These are phyloP conservation scores for Stropharia rugosoannulata DNA, from an alignment of 768 basidiomycete species.

Conservation along the genomic window DNA sequence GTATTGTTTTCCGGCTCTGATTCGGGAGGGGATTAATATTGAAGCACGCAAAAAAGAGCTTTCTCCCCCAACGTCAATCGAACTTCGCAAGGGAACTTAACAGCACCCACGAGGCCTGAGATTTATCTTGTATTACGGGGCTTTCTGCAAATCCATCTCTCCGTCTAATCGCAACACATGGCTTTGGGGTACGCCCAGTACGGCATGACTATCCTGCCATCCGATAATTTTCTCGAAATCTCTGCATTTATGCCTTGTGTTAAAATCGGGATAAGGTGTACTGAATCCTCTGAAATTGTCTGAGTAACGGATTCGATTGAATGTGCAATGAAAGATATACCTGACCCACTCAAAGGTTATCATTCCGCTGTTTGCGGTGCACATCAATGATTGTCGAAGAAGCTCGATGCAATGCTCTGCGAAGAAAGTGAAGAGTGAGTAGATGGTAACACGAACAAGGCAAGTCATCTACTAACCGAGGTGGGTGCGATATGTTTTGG, in stretches of 20 bases:
- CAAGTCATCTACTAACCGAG: neutral
- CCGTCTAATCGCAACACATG: neutral
- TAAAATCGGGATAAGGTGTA: neutral
- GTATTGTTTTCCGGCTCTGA: too few species aligned
- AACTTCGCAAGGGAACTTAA: too few species aligned
- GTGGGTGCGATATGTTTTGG: conserved; percentile 1
- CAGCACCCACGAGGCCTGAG: too few species aligned
- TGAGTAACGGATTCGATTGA: too few species aligned
- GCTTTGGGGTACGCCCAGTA: conserved; percentile 13
- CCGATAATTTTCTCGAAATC: neutral
- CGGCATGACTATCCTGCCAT: neutral
- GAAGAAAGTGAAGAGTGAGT: neutral
- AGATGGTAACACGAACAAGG: neutral
- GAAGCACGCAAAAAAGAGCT: too few species aligned
- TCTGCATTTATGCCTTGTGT: neutral
- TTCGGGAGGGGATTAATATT: too few species aligned
- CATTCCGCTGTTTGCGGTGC: neutral
- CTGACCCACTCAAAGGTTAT: conserved; percentile 10
- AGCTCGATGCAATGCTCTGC: conserved; percentile 7
- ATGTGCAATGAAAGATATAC: neutral
- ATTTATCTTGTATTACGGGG: neutral
- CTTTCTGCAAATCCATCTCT: neutral
- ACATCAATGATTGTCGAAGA: conserved; percentile 6
- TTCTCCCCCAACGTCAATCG: too few species aligned
- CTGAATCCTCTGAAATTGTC: neutral